Evolutionary conservation across 192 early-diverging fungal species (phyloP).

Genomic region (Spizellomyces punctatus): DNA sequence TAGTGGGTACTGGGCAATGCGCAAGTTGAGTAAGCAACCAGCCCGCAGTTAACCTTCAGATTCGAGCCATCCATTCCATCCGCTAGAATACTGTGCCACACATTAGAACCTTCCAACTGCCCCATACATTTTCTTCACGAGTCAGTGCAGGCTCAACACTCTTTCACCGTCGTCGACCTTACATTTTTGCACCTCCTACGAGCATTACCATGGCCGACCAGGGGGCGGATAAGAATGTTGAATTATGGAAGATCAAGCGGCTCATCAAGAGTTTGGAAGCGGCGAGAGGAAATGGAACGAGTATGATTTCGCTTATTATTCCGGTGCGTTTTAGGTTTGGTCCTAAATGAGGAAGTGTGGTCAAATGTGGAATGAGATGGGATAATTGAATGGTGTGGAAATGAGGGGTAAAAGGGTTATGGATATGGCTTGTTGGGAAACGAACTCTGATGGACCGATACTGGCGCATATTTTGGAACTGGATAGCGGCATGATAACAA

Average conservation of each 20-base stretch:
- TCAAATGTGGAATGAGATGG: too few species aligned
- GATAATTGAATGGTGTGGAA: not conserved
- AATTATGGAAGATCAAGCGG: constrained; percentile 99
- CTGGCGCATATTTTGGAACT: too few species aligned
- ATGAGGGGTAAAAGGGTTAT: not conserved
- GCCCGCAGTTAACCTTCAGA: too few species aligned
- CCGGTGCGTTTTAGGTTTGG: constrained; percentile 52
- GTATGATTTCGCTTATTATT: constrained; percentile 98
- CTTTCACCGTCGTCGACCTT: too few species aligned
- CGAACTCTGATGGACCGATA: not conserved
- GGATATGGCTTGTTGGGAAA: not conserved
- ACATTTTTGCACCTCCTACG: too few species aligned
- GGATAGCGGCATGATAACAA: too few species aligned
- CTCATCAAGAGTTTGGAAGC: constrained; percentile 94
- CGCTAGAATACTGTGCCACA: too few species aligned
- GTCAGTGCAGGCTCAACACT: too few species aligned
- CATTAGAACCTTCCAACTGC: not conserved
- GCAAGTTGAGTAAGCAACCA: too few species aligned
- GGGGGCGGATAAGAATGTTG: constrained; percentile 80
- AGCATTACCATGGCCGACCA: constrained; percentile 24
- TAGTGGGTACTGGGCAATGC: too few species aligned
- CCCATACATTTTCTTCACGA: not conserved
- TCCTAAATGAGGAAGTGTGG: too few species aligned
- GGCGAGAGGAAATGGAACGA: constrained; percentile 97
- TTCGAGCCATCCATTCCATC: too few species aligned